These are phyloP conservation scores for Groenewaldozyma salmanticensis DNA, from an alignment of 805 yeast genomes.

Conservation along the genomic window DNA sequence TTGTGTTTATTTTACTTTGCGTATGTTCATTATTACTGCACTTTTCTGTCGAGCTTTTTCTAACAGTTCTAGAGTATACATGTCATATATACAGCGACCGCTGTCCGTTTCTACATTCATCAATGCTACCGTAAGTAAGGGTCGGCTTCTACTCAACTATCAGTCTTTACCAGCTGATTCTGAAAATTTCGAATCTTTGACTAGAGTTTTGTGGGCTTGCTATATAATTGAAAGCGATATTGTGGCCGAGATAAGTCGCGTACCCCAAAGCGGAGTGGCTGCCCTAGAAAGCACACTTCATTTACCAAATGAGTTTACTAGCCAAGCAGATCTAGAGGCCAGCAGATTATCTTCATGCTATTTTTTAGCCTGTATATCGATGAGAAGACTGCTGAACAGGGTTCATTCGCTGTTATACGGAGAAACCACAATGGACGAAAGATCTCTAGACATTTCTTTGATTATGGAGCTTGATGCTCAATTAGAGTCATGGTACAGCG, in stretches of 20 bases:
- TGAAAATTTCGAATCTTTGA: slow-evolving; percentile 6
- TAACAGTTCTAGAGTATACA: no score
- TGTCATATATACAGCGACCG: slow-evolving; percentile 11
- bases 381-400: slow-evolving; percentile 14
- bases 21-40: no score
- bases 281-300: slow-evolving; percentile 7
- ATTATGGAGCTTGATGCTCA: slow-evolving; percentile 11
- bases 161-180: not conserved
- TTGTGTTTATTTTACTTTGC: slow-evolving; percentile 10
- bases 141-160: slow-evolving; percentile 7
- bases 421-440: slow-evolving; percentile 4
- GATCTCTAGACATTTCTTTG: slow-evolving; percentile 7
- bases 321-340: slow-evolving; percentile 8
- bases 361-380: slow-evolving; percentile 14
- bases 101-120: slow-evolving; percentile 8
- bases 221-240: slow-evolving; percentile 11
- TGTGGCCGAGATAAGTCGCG: slow-evolving; percentile 10
- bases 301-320: slow-evolving; percentile 8
- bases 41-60: no score
- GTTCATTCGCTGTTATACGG: slow-evolving; percentile 10
- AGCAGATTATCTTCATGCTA: slow-evolving; percentile 10
- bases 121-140: slow-evolving; percentile 8
- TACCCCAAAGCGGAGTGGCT: slow-evolving; percentile 13
- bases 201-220: slow-evolving; percentile 11
- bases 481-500: slow-evolving; percentile 13